A percentile compares a stretch with the other conserved stretches of the same genome.
Conservation (phyloP, 306 rosid genomes). For the Cyamopsis tetragonoloba region DNA sequence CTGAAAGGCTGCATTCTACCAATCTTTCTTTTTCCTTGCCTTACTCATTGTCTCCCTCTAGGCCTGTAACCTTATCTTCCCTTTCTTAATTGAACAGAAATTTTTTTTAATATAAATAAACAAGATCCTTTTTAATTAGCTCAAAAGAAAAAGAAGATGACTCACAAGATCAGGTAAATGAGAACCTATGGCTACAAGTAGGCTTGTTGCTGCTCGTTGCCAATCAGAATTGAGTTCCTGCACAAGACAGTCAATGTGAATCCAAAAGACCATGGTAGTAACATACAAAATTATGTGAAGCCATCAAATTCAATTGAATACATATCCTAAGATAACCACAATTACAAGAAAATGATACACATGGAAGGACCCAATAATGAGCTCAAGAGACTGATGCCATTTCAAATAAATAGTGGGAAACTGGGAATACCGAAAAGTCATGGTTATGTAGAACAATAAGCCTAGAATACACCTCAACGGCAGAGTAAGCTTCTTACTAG, state of each 20-base stretch:
- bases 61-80: slow-evolving; percentile 13
- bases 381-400: not conserved
- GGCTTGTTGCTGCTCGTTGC: slow-evolving; percentile 88
- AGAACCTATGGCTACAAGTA: slow-evolving; percentile 87
- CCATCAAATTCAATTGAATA: not conserved
- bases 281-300: not conserved
- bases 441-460: not conserved
- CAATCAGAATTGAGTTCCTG: slow-evolving; percentile 86
- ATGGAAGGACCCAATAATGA: not conserved
- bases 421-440: slow-evolving; percentile 1
- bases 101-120: not conserved
- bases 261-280: slow-evolving; percentile 5
- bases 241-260: slow-evolving; percentile 30
- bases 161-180: slow-evolving; percentile 94
- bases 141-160: slow-evolving; percentile 15
- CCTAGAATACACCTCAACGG: not conserved
- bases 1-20: not conserved
- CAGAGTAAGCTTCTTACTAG: not conserved
- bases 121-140: not conserved
- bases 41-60: slow-evolving; percentile 13
- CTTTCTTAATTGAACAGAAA: slow-evolving; percentile 19
- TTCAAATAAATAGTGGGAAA: slow-evolving; percentile 1
- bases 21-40: slow-evolving; percentile 10
- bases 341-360: not conserved
- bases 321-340: slow-evolving; percentile 8